Percentiles rank a stretch among this genome's conserved stretches.
These are phyloP conservation scores for Takashimella tepidaria DNA, from an alignment of 1,284 basidiomycete species.

Conservation along the genomic window DNA sequence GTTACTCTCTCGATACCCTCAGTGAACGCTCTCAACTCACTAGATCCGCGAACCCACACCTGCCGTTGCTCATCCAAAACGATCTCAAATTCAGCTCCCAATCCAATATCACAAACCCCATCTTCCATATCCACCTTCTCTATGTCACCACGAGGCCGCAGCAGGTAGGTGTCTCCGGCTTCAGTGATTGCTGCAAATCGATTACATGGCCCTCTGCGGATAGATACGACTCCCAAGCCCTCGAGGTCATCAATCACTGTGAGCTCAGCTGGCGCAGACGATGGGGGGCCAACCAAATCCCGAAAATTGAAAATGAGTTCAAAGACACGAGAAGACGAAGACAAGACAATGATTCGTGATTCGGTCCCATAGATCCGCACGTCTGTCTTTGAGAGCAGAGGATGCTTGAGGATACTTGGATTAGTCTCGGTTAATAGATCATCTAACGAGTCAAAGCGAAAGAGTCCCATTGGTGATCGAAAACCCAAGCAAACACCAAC, in stretches of 20 bases:
- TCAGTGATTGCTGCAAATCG: slow-evolving; percentile 25
- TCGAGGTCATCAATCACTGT: slow-evolving; percentile 28
- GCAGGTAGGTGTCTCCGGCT: slow-evolving; percentile 29
- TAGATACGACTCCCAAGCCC: slow-evolving; percentile 19
- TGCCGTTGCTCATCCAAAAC: slow-evolving; percentile 18
- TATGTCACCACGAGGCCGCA: slow-evolving; percentile 14
- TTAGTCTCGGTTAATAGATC: slow-evolving; percentile 4
- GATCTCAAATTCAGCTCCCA: slow-evolving; percentile 33
- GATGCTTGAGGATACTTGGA: slow-evolving; percentile 1
- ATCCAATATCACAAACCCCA: slow-evolving; percentile 17
- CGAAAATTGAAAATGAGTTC: slow-evolving; percentile 14
- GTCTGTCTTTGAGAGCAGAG: slow-evolving; percentile 4
- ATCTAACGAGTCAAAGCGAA: slow-evolving; percentile 13
- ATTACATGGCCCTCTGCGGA: slow-evolving; percentile 24
- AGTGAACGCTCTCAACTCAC: slow-evolving; percentile 20
- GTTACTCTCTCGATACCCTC: background rate
- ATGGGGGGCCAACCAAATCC: background rate
- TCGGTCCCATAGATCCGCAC: slow-evolving; percentile 23
- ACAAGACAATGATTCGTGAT: slow-evolving; percentile 20
- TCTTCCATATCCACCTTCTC: slow-evolving; percentile 14
- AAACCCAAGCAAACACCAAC: slow-evolving; percentile 4
- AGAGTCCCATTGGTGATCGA: slow-evolving; percentile 5
- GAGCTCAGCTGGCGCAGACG: background rate
- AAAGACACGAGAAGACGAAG: slow-evolving; percentile 15
- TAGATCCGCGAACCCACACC: slow-evolving; percentile 28